phyloP scores from a whole-genome alignment of 2,329 filamentous ascomycete genomes.

The Fusarium tanahbumbuense region DNA sequence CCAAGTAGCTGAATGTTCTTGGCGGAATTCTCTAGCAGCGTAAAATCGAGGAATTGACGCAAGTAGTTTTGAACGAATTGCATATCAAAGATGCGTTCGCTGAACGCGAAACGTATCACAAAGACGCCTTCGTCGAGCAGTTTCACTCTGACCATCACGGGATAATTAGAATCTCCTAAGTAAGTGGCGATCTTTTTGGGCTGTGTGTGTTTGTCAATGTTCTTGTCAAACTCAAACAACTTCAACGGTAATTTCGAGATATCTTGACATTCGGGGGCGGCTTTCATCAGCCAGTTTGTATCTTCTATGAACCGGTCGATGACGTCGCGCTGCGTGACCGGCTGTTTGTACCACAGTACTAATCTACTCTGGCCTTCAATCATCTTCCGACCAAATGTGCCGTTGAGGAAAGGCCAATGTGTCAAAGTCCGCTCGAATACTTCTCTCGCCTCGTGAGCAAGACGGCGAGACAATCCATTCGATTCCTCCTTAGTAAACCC shows the following conservation, averaged over 20 bases:
- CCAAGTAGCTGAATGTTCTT: neutral
- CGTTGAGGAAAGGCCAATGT: slow-evolving; percentile 35
- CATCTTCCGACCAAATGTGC: slow-evolving; percentile 8
- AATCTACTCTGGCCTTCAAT: neutral
- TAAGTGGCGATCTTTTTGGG: neutral
- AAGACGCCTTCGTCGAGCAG: slow-evolving; percentile 7
- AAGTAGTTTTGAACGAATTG: slow-evolving; percentile 39
- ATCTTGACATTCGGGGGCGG: neutral
- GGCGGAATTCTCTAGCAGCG: neutral
- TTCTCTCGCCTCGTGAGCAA: neutral
- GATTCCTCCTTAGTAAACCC: neutral
- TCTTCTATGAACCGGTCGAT: neutral
- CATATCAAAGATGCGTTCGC: slow-evolving; percentile 35
- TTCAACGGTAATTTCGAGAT: neutral
- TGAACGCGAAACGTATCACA: slow-evolving; percentile 36
- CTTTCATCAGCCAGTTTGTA: neutral
- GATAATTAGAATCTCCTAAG: neutral
- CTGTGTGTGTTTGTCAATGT: neutral
- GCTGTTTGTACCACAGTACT: slow-evolving; percentile 18
- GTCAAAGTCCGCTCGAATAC: slow-evolving; percentile 17
- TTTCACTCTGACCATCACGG: slow-evolving; percentile 18
- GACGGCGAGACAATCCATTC: neutral
- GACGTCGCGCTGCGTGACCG: neutral
- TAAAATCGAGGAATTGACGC: slow-evolving; percentile 15
- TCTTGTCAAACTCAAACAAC: neutral